Percentiles rank a stretch among this genome's conserved stretches.
These are phyloP conservation scores for Pythium grandisporangium DNA, from an alignment of 352 stramenopile species.

Conservation along the genomic window DNA sequence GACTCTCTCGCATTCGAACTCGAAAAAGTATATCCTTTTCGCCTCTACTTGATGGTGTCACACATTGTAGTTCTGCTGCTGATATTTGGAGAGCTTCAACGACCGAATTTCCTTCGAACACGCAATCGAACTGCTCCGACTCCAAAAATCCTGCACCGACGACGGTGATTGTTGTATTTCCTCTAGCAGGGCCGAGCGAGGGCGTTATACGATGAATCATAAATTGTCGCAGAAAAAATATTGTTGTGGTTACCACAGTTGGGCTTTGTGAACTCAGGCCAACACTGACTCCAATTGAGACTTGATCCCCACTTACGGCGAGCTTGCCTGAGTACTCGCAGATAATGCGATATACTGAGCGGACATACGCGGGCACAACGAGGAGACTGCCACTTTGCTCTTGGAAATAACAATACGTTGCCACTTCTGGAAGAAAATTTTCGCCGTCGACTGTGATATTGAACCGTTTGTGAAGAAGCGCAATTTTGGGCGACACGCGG, in stretches of 20 bases:
- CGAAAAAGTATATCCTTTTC: slow-evolving; percentile 1
- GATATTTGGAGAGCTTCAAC: neutral
- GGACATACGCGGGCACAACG: too few relatives aligned
- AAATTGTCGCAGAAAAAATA: slow-evolving; percentile 6
- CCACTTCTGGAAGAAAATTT: slow-evolving; percentile 7
- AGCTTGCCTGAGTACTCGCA: too few relatives aligned
- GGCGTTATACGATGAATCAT: too few relatives aligned
- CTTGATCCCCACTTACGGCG: too few relatives aligned
- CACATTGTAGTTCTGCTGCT: slow-evolving; percentile 1
- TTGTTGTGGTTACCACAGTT: too few relatives aligned
- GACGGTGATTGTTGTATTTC: slow-evolving; percentile 1
- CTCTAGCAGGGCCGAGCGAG: too few relatives aligned
- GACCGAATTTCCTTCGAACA: slow-evolving; percentile 1
- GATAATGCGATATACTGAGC: too few relatives aligned
- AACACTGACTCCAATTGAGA: too few relatives aligned
- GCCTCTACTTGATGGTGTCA: slow-evolving; percentile 1
- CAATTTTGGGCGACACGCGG: slow-evolving; percentile 1
- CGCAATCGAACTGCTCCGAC: slow-evolving; percentile 11
- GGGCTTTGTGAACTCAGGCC: too few relatives aligned
- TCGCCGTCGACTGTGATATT: slow-evolving; percentile 6
- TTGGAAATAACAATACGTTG: too few relatives aligned
- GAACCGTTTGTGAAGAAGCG: neutral
- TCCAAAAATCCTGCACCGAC: slow-evolving; percentile 5
- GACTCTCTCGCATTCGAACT: slow-evolving; percentile 3
- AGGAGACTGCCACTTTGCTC: too few relatives aligned